Conservation (phyloP, 1,139 yeast species). For the Pneumocystis sp. region DNA sequence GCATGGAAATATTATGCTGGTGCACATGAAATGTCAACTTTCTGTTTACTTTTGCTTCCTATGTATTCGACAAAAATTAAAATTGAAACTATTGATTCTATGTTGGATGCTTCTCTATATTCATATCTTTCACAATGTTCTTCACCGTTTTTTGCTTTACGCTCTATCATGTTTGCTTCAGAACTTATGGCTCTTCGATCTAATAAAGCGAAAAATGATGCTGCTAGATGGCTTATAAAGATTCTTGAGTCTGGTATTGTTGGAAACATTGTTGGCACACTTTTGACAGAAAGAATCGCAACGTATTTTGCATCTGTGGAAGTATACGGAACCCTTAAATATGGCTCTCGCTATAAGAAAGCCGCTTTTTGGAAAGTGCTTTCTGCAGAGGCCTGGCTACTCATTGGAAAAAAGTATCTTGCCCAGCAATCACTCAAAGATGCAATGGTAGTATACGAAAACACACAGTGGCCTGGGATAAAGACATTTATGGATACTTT, state of each 20-base stretch:
- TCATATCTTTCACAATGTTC: slow-evolving; percentile 50
- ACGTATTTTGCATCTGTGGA: slow-evolving; percentile 37
- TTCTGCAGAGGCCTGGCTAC: slow-evolving; percentile 57
- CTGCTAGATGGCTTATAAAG: slow-evolving; percentile 26
- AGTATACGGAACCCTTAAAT: slow-evolving; percentile 25
- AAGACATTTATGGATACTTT: slow-evolving; percentile 6
- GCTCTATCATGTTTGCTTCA: slow-evolving; percentile 24
- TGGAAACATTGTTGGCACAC: slow-evolving; percentile 18
- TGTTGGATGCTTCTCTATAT: slow-evolving; percentile 50
- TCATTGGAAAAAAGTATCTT: slow-evolving; percentile 1
- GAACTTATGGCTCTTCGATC: slow-evolving; percentile 22
- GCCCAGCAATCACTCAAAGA: not conserved
- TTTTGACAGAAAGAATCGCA: slow-evolving; percentile 27
- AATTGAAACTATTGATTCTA: slow-evolving; percentile 47
- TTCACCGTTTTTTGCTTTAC: slow-evolving; percentile 45
- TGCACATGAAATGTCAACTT: slow-evolving; percentile 72
- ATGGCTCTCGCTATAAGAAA: slow-evolving; percentile 41
- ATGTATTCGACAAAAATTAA: slow-evolving; percentile 47
- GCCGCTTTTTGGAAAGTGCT: slow-evolving; percentile 66
- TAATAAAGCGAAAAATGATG: slow-evolving; percentile 24
- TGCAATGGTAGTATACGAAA: not conserved
- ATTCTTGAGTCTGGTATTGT: slow-evolving; percentile 25
- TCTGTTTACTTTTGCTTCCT: slow-evolving; percentile 56
- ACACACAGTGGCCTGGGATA: slow-evolving; percentile 3
- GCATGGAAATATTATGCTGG: slow-evolving; percentile 78